Percentiles rank a stretch among this genome's conserved stretches.
These are phyloP conservation scores for Bipolaris cookei DNA, from an alignment of 2,329 filamentous ascomycete genomes.

Conservation along the genomic window DNA sequence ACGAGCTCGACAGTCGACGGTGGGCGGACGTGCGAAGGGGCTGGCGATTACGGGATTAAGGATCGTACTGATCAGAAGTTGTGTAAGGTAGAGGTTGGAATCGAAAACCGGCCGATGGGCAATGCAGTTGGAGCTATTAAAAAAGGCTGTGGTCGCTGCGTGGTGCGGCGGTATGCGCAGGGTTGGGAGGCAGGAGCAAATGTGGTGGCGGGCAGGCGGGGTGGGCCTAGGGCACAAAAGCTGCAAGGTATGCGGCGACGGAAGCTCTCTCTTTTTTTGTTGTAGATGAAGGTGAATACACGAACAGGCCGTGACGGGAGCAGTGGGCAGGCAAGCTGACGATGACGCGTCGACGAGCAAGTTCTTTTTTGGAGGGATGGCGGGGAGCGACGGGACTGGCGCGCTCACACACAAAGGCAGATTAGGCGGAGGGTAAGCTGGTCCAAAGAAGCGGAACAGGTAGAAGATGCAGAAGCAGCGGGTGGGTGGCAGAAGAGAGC, in stretches of 20 bases:
- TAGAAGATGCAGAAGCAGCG: constrained; percentile 48
- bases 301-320: constrained; percentile 35
- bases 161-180: constrained; percentile 10
- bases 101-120: constrained; percentile 48
- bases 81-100: constrained; percentile 36
- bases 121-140: constrained; percentile 48
- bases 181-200: constrained; percentile 23
- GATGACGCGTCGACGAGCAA: constrained; percentile 34
- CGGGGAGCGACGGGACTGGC: constrained; percentile 47
- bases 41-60: constrained; percentile 50
- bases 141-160: constrained; percentile 33
- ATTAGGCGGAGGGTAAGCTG: constrained; percentile 42
- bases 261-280: constrained; percentile 4
- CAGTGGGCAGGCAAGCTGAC: constrained; percentile 23
- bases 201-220: constrained; percentile 24
- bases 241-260: constrained; percentile 17
- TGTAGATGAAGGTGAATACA: constrained; percentile 31
- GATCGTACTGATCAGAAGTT: constrained; percentile 45
- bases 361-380: constrained; percentile 29
- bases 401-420: constrained; percentile 34
- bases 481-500: constrained; percentile 34
- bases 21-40: constrained; percentile 31
- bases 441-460: constrained; percentile 41
- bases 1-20: constrained; percentile 18
- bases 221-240: constrained; percentile 17